Percentiles rank a stretch among this genome's conserved stretches.
These are phyloP conservation scores for Barnettozyma botsteinii DNA, from an alignment of 805 yeast genomes.

Conservation along the genomic window DNA sequence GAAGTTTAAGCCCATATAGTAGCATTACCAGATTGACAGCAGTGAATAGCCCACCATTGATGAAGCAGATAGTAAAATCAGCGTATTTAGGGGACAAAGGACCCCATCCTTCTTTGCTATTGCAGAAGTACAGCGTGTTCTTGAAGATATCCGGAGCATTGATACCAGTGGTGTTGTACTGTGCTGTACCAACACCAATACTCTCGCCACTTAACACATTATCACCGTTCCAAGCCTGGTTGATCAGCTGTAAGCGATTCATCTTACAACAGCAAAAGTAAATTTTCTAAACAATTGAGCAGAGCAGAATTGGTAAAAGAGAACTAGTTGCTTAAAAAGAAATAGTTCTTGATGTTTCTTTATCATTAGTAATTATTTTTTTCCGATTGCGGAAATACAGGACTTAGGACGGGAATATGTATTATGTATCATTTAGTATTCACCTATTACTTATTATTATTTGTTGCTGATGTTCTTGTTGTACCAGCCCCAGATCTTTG, in stretches of 20 bases:
- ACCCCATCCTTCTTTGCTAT: conserved; percentile 36
- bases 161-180: background rate
- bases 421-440: too few relatives aligned
- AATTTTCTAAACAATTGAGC: too few relatives aligned
- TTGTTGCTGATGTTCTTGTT: conserved; percentile 10
- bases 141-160: background rate
- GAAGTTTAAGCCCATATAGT: conserved; percentile 35
- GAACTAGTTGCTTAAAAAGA: too few relatives aligned
- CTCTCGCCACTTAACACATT: background rate
- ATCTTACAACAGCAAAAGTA: too few relatives aligned
- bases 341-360: too few relatives aligned
- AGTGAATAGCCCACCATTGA: conserved; percentile 46
- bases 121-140: conserved; percentile 14
- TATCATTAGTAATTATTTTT: too few relatives aligned
- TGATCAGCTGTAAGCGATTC: background rate
- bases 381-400: too few relatives aligned
- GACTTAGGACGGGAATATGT: too few relatives aligned
- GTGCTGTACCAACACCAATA: background rate
- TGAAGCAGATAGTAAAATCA: conserved; percentile 57
- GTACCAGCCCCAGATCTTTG: conserved; percentile 12
- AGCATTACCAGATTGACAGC: conserved; percentile 38
- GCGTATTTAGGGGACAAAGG: conserved; percentile 38
- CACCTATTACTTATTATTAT: too few relatives aligned
- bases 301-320: too few relatives aligned
- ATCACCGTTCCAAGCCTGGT: background rate